Conservation (phyloP, 2,329 filamentous ascomycete genomes). For the Colletotrichum sp. region DNA sequence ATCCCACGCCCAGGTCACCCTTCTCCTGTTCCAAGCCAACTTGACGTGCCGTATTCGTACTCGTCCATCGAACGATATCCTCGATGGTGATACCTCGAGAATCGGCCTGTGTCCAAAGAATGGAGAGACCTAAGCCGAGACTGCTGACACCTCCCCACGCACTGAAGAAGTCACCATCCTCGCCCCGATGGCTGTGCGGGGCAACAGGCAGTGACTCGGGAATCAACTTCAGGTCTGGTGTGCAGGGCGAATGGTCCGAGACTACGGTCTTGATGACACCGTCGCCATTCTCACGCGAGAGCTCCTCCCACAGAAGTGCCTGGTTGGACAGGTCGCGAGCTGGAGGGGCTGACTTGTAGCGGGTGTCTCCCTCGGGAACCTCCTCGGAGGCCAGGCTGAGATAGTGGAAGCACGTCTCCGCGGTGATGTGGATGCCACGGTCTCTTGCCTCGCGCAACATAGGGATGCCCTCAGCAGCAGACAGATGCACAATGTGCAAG, state of each 20-base stretch:
- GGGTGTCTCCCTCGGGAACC: constrained; percentile 82
- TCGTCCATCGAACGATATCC: constrained; percentile 86
- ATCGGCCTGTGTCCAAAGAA: constrained; percentile 80
- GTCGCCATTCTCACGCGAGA: constrained; percentile 73
- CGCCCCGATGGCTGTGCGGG: constrained; percentile 24
- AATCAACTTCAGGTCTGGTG: constrained; percentile 89
- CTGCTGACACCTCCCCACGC: constrained; percentile 97
- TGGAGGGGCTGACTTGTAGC: constrained; percentile 53
- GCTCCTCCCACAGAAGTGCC: constrained; percentile 84
- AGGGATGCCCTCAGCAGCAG: constrained; percentile 84
- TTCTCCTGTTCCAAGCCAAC: constrained; percentile 83
- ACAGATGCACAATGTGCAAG: constrained; percentile 92
- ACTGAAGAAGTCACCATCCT: constrained; percentile 80
- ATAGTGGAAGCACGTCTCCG: constrained; percentile 96
- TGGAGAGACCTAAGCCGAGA: constrained; percentile 91
- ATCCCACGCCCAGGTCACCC: constrained; percentile 79
- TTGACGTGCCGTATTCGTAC: constrained; percentile 83
- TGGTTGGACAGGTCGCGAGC: constrained; percentile 84
- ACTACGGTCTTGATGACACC: constrained; percentile 87
- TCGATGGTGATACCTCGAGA: constrained; percentile 65
- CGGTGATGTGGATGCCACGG: constrained; percentile 82
- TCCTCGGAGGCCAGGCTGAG: constrained; percentile 82
- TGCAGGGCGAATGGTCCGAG: constrained; percentile 95
- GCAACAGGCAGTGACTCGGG: constrained; percentile 64
- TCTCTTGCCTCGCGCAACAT: constrained; percentile 61